Conservation (phyloP, 2,329 filamentous ascomycete species). For the Pezizomycotina sp. region DNA sequence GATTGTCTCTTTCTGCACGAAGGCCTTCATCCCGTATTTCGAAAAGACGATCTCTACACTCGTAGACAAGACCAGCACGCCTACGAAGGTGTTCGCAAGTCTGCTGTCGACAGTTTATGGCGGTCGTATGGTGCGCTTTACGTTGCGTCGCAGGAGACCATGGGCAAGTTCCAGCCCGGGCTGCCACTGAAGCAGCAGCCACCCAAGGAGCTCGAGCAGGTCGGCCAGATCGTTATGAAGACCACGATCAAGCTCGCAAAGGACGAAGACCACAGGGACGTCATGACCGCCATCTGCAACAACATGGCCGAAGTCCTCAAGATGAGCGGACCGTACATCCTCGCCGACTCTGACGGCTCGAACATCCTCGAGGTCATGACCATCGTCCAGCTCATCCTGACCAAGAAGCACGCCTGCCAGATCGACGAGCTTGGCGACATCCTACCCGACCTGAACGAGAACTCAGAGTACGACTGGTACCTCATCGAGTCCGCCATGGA, state of each 20-base stretch:
- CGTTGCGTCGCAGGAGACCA: slow-evolving; percentile 65
- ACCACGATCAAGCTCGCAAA: slow-evolving; percentile 73
- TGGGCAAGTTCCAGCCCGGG: slow-evolving; percentile 74
- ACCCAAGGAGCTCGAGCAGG: slow-evolving; percentile 62
- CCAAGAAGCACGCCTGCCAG: slow-evolving; percentile 82
- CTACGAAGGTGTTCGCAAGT: slow-evolving; percentile 88
- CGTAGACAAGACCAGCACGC: slow-evolving; percentile 68
- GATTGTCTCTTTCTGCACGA: slow-evolving; percentile 71
- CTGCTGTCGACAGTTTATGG: slow-evolving; percentile 80
- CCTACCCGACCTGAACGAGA: slow-evolving; percentile 50
- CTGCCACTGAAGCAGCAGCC: slow-evolving; percentile 67
- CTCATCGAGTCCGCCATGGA: slow-evolving; percentile 89
- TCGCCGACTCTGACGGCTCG: slow-evolving; percentile 45
- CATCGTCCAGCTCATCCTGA: slow-evolving; percentile 62
- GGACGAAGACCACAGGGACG: slow-evolving; percentile 86
- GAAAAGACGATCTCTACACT: slow-evolving; percentile 74
- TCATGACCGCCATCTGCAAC: slow-evolving; percentile 88
- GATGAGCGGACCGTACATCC: slow-evolving; percentile 71
- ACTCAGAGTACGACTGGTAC: slow-evolving; percentile 94
- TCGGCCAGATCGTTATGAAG: slow-evolving; percentile 70
- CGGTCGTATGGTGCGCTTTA: slow-evolving; percentile 84
- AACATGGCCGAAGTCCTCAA: slow-evolving; percentile 82
- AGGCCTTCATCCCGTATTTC: slow-evolving; percentile 65
- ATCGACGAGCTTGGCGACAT: slow-evolving; percentile 69
- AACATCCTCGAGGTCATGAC: slow-evolving; percentile 55